These are phyloP conservation scores for Erythrophleum fordii DNA, from an alignment of 306 rosid species.

Conservation along the genomic window DNA sequence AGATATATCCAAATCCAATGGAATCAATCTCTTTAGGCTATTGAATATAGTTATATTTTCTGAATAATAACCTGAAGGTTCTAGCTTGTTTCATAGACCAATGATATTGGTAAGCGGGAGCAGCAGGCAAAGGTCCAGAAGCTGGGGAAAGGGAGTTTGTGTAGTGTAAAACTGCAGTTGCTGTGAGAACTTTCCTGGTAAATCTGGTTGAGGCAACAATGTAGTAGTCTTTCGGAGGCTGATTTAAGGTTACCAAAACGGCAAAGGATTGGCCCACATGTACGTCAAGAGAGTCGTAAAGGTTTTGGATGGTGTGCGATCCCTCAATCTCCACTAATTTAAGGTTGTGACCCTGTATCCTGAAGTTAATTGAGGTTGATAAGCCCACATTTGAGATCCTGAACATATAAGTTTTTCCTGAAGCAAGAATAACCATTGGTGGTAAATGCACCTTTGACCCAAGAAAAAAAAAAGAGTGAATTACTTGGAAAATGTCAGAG, in stretches of 20 bases:
- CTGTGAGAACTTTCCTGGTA: constrained; percentile 56
- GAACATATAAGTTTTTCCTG: constrained; percentile 95
- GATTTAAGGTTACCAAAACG: constrained; percentile 78
- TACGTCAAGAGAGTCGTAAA: constrained; percentile 85
- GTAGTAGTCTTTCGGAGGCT: constrained; percentile 82
- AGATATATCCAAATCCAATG: not conserved
- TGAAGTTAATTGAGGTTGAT: constrained; percentile 78
- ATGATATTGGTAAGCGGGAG: constrained; percentile 56
- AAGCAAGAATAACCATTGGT: constrained; percentile 17
- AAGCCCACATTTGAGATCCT: constrained; percentile 92
- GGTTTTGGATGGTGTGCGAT: constrained; percentile 78
- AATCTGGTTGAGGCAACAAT: constrained; percentile 91
- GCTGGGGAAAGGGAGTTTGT: constrained; percentile 65
- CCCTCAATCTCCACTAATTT: constrained; percentile 95
- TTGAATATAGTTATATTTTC: not conserved
- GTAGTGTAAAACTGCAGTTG: constrained; percentile 77
- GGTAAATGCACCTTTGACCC: constrained; percentile 19
- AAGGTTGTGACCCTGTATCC: constrained; percentile 81
- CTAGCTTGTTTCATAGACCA: constrained; percentile 96
- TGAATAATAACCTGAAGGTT: constrained; percentile 65
- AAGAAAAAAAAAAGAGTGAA: not conserved
- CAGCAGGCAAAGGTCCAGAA: constrained; percentile 78
- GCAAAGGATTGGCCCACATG: constrained; percentile 94
- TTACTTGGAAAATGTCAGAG: not conserved
- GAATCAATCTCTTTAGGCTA: too few relatives aligned